phyloP scores from a whole-genome alignment of 1,284 basidiomycete species.

The Naganishia sp. region DNA sequence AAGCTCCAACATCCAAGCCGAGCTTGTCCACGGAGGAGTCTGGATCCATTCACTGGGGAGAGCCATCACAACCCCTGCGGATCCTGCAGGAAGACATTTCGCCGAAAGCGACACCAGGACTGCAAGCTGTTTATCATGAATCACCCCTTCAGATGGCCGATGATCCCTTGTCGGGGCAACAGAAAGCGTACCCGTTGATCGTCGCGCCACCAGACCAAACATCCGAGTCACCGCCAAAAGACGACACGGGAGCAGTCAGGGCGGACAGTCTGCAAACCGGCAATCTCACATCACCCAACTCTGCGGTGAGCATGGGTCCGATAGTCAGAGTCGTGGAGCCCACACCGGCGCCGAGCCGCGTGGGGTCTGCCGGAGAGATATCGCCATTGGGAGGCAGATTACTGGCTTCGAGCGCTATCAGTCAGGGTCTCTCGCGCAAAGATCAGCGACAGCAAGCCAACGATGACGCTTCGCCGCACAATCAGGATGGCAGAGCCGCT shows the following conservation, averaged over 20 bases:
- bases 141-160: slow-evolving; percentile 1
- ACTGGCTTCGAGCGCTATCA: slow-evolving; percentile 17
- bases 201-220: neutral
- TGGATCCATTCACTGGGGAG: slow-evolving; percentile 2
- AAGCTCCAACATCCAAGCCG: neutral
- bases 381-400: slow-evolving; percentile 14
- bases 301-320: slow-evolving; percentile 22
- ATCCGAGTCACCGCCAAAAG: neutral
- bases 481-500: neutral
- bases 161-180: neutral
- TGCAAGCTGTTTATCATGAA: slow-evolving; percentile 15
- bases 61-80: neutral
- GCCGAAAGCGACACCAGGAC: slow-evolving; percentile 11
- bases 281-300: slow-evolving; percentile 8
- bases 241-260: neutral
- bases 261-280: neutral
- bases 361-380: slow-evolving; percentile 29
- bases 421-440: slow-evolving; percentile 8
- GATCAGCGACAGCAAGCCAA: neutral
- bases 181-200: neutral
- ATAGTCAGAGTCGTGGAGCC: slow-evolving; percentile 32
- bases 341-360: slow-evolving; percentile 34
- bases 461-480: neutral
- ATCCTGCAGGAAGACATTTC: slow-evolving; percentile 18
- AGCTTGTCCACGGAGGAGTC: neutral